These are phyloP conservation scores for Cordyceps sp. DNA, from an alignment of 2,329 filamentous ascomycete species.

Conservation along the genomic window DNA sequence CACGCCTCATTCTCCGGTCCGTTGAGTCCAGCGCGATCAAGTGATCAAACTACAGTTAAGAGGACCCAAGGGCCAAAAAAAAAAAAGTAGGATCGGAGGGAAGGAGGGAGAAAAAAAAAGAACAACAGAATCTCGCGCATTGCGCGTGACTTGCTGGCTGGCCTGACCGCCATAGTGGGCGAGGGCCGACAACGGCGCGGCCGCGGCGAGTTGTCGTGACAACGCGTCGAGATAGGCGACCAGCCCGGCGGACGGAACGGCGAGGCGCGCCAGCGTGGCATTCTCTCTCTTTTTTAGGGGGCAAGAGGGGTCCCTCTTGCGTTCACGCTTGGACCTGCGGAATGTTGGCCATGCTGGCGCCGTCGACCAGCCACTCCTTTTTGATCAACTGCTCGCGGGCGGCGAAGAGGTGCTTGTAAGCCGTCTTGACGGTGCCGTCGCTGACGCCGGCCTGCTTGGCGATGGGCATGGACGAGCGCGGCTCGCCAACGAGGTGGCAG, in stretches of 20 bases:
- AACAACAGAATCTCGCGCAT: no score
- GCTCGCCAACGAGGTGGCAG: constrained; percentile 67
- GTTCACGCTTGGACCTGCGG: constrained; percentile 28
- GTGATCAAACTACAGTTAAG: background rate
- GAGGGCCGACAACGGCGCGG: no score
- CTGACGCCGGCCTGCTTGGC: constrained; percentile 74
- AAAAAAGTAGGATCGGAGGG: background rate
- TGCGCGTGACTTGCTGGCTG: no score
- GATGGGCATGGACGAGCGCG: constrained; percentile 73
- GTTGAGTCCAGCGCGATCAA: no score
- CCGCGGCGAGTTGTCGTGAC: no score
- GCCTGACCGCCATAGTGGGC: no score
- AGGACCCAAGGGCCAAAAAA: background rate
- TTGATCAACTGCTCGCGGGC: constrained; percentile 60
- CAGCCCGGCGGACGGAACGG: no score
- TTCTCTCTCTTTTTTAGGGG: no score
- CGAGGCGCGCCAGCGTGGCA: no score
- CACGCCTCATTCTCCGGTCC: no score
- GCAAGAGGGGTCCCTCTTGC: no score
- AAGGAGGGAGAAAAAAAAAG: background rate
- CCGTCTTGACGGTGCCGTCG: constrained; percentile 91
- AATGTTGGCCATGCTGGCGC: constrained; percentile 55
- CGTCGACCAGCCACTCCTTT: constrained; percentile 56
- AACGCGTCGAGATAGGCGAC: no score
- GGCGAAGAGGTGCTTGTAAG: constrained; percentile 75